Evolutionary conservation across 1,284 basidiomycete genomes (phyloP).

Genomic region (Psilocybe mexicana): DNA sequence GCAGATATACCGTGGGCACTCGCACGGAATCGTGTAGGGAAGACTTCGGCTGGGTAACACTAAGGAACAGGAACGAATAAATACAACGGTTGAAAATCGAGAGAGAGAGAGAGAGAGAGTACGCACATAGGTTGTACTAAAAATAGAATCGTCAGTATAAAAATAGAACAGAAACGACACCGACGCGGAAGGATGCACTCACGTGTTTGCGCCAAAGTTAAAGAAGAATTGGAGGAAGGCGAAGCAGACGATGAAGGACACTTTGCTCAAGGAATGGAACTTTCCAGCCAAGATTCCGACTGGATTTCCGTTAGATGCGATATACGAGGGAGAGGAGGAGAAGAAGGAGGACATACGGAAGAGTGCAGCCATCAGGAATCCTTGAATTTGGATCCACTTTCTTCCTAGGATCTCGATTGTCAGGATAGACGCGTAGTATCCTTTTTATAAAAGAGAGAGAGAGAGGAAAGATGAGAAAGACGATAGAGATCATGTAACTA

Average conservation of each 20-base stretch:
- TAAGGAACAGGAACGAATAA: constrained; percentile 16
- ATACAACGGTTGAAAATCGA: background rate
- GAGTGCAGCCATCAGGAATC: constrained; percentile 70
- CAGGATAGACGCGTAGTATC: constrained; percentile 70
- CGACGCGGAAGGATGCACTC: constrained; percentile 19
- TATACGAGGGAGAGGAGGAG: background rate
- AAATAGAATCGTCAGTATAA: background rate
- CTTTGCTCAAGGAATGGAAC: constrained; percentile 61
- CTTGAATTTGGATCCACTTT: constrained; percentile 78
- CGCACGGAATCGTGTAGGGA: constrained; percentile 83
- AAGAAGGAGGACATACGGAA: constrained; percentile 49
- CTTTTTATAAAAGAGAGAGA: constrained; percentile 27
- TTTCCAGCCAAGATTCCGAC: constrained; percentile 67
- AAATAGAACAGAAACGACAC: background rate
- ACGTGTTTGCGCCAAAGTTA: constrained; percentile 88
- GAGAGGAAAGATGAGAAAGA: background rate
- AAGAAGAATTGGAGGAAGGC: constrained; percentile 69
- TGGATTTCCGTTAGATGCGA: constrained; percentile 20
- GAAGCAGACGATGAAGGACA: constrained; percentile 73
- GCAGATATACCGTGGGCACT: constrained; percentile 83
- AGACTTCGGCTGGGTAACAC: constrained; percentile 83
- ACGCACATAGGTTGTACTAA: constrained; percentile 56
- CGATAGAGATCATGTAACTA: constrained; percentile 15
- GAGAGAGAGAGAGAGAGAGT: too few species aligned
- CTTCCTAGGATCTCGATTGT: constrained; percentile 74